Evolutionary conservation across 148 eudicot genomes (phyloP).

Genomic region (Oxyria digyna): DNA sequence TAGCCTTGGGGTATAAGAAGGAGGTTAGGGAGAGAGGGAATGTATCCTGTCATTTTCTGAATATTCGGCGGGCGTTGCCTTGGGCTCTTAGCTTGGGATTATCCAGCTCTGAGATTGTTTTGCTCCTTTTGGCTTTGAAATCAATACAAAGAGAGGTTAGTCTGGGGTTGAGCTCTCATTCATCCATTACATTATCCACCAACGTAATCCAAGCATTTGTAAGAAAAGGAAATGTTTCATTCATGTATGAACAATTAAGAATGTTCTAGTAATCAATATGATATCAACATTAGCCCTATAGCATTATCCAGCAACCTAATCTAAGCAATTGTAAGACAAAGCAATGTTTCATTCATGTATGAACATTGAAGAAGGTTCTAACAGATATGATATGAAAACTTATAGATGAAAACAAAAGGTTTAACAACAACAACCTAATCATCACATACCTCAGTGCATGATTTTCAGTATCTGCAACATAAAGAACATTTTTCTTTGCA

Average conservation of each 20-base stretch:
- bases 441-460: constrained; percentile 75
- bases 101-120: too few relatives aligned
- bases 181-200: too few relatives aligned
- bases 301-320: background rate
- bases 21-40: too few relatives aligned
- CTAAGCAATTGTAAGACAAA: background rate
- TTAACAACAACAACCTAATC: background rate
- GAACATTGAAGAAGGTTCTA: background rate
- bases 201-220: background rate
- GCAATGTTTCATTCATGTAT: background rate
- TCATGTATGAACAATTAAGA: background rate
- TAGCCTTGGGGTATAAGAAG: too few relatives aligned
- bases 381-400: background rate
- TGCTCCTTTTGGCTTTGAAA: too few relatives aligned
- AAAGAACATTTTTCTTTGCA: constrained; percentile 74
- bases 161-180: too few relatives aligned
- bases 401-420: background rate
- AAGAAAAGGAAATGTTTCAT: background rate
- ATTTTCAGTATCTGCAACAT: constrained; percentile 96
- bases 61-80: too few relatives aligned
- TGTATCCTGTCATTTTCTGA: too few relatives aligned
- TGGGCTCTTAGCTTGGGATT: too few relatives aligned
- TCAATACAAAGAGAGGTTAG: too few relatives aligned
- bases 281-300: too few relatives aligned
- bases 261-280: too few relatives aligned